Evolutionary conservation across 176 grass and related monocot species (phyloP).

Genomic region (Thinopyrum elongatum): DNA sequence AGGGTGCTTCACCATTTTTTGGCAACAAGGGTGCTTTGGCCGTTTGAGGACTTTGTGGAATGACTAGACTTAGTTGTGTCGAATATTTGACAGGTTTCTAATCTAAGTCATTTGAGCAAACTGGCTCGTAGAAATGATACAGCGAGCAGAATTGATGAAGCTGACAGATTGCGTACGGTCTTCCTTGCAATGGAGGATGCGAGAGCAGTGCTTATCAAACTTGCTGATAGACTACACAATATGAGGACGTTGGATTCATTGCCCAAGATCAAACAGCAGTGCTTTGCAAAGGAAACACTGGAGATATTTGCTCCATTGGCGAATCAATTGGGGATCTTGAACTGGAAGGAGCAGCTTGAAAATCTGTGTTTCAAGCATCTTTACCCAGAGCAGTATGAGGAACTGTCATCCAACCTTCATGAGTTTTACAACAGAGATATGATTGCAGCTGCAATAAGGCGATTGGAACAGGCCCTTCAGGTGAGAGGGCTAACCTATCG

Average conservation of each 20-base stretch:
- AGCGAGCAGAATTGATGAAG: constrained; percentile 68
- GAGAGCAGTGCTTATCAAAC: constrained; percentile 71
- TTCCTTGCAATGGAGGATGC: constrained; percentile 83
- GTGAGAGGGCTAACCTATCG: constrained; percentile 60
- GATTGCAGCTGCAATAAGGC: constrained; percentile 61
- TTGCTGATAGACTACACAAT: constrained; percentile 75
- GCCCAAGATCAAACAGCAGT: constrained; percentile 60
- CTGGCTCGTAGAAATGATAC: constrained; percentile 73
- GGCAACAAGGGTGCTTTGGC: background rate
- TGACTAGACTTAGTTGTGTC: background rate
- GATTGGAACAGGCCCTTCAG: constrained; percentile 64
- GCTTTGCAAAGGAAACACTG: constrained; percentile 72
- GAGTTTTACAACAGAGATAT: constrained; percentile 61
- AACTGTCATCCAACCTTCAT: constrained; percentile 50
- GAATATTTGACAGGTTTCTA: constrained; percentile 57
- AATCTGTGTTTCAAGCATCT: constrained; percentile 76
- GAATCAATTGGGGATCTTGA: constrained; percentile 62
- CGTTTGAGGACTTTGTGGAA: background rate
- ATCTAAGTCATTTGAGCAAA: constrained; percentile 80
- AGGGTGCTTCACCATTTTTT: background rate
- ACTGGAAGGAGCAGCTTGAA: constrained; percentile 83
- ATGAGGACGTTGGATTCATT: constrained; percentile 64
- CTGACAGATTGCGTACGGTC: constrained; percentile 61
- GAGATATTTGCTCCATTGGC: constrained; percentile 79
- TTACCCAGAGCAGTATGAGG: constrained; percentile 56